These are phyloP conservation scores for Rhodamnia argentea DNA, from an alignment of 345 rosid genomes.

Conservation along the genomic window DNA sequence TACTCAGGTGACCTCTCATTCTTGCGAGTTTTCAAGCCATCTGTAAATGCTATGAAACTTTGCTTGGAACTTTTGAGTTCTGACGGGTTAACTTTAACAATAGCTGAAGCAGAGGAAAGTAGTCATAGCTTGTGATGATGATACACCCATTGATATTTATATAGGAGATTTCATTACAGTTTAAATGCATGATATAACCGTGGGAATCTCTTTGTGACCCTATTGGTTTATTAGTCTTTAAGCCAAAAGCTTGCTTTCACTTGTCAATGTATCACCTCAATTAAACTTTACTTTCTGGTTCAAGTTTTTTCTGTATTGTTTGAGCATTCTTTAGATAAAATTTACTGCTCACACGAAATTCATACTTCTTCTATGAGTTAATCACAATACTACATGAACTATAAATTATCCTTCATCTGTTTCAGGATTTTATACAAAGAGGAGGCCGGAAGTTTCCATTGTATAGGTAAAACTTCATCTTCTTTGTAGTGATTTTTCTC, in stretches of 20 bases:
- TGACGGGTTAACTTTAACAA: not conserved
- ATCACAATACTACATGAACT: not conserved
- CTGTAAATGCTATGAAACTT: not conserved
- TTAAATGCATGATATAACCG: not conserved
- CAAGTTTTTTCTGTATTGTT: not conserved
- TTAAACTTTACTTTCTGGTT: not conserved
- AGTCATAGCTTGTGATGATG: not conserved
- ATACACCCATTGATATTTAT: not conserved
- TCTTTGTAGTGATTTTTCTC: not conserved
- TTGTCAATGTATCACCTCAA: not conserved
- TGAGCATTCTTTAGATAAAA: not conserved
- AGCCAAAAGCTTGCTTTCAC: not conserved
- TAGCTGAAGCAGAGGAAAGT: not conserved
- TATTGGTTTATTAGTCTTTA: not conserved
- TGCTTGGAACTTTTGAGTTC: not conserved
- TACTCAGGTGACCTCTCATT: conserved; percentile 59
- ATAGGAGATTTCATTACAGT: not conserved
- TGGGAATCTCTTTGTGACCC: not conserved
- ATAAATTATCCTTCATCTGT: not conserved
- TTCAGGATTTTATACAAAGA: conserved; percentile 75
- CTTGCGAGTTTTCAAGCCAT: not conserved
- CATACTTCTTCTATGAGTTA: not conserved
- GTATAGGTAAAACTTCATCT: conserved; percentile 50
- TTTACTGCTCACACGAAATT: not conserved
- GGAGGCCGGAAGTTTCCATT: conserved; percentile 73